Evolutionary conservation across 2,329 filamentous ascomycete genomes (phyloP).

Genomic region (Cladosporium sp.): DNA sequence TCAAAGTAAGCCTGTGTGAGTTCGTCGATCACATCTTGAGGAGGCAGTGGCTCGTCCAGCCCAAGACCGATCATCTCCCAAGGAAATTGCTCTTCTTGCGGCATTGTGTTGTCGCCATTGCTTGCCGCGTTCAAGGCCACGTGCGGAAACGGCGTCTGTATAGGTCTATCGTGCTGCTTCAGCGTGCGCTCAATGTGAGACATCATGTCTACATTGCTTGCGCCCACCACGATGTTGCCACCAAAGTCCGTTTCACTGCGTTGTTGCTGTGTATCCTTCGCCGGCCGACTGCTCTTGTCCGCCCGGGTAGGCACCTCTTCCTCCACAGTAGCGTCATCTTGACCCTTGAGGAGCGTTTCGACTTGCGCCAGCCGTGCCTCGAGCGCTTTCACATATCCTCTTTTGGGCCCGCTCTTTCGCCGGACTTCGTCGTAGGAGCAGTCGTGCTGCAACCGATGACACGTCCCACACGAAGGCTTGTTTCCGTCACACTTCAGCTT

Average conservation of each 20-base stretch:
- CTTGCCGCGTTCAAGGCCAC: background rate
- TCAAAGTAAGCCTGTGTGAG: conserved; percentile 85
- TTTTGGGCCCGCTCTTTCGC: conserved; percentile 90
- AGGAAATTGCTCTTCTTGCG: conserved; percentile 47
- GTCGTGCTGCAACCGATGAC: conserved; percentile 76
- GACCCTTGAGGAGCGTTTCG: conserved; percentile 80
- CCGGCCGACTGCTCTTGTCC: background rate
- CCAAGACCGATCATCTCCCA: conserved; percentile 87
- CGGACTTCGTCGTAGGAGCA: conserved; percentile 90
- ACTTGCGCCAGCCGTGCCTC: conserved; percentile 86
- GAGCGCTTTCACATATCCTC: conserved; percentile 89
- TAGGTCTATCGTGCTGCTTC: background rate
- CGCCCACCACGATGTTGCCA: conserved; percentile 18
- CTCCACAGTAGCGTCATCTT: conserved; percentile 37
- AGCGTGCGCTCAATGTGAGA: conserved; percentile 9
- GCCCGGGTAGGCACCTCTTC: background rate
- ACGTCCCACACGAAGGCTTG: conserved; percentile 83
- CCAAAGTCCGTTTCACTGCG: conserved; percentile 11
- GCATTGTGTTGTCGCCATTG: conserved; percentile 1
- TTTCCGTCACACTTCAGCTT: conserved; percentile 87
- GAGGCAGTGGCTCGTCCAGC: conserved; percentile 75
- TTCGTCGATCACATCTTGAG: conserved; percentile 77
- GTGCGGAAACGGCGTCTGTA: background rate
- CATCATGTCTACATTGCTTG: conserved; percentile 13
- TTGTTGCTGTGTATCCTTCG: background rate